Percentiles rank a stretch among this genome's conserved stretches.
These are phyloP conservation scores for Alloascoidea hylecoeti DNA, from an alignment of 805 yeast genomes.

Conservation along the genomic window DNA sequence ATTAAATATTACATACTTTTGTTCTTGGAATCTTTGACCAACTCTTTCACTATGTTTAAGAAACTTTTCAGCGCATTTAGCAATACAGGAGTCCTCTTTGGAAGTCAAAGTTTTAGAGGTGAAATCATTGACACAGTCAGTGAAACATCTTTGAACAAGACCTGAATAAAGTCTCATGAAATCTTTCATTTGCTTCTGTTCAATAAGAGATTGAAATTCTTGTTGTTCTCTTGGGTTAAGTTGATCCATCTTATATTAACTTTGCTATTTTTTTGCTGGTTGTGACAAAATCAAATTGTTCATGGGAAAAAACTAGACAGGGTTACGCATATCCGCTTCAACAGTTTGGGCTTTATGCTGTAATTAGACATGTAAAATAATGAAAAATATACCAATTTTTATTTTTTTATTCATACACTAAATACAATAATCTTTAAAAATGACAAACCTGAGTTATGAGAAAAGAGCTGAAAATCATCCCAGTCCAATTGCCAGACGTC, in stretches of 20 bases:
- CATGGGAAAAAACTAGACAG: too few species aligned
- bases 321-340: too few species aligned
- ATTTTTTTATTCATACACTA: too few species aligned
- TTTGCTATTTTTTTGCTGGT: too few species aligned
- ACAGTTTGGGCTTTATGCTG: too few species aligned
- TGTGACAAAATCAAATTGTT: too few species aligned
- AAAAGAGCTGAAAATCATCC: constrained; percentile 58
- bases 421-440: too few species aligned
- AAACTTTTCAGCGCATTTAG: constrained; percentile 94
- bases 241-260: constrained; percentile 57
- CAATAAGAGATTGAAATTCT: constrained; percentile 89
- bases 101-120: constrained; percentile 78
- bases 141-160: constrained; percentile 92
- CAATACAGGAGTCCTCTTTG: constrained; percentile 76
- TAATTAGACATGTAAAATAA: too few species aligned
- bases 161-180: constrained; percentile 95
- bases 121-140: constrained; percentile 96
- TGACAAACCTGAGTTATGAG: constrained; percentile 28
- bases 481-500: constrained; percentile 67
- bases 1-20: constrained; percentile 33
- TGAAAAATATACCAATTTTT: too few species aligned
- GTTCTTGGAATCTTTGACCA: constrained; percentile 98
- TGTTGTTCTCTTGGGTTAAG: constrained; percentile 93
- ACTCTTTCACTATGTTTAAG: constrained; percentile 96
- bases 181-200: constrained; percentile 96